phyloP scores from a whole-genome alignment of 139 green algal genomes.

The Picochlorum sp. region DNA sequence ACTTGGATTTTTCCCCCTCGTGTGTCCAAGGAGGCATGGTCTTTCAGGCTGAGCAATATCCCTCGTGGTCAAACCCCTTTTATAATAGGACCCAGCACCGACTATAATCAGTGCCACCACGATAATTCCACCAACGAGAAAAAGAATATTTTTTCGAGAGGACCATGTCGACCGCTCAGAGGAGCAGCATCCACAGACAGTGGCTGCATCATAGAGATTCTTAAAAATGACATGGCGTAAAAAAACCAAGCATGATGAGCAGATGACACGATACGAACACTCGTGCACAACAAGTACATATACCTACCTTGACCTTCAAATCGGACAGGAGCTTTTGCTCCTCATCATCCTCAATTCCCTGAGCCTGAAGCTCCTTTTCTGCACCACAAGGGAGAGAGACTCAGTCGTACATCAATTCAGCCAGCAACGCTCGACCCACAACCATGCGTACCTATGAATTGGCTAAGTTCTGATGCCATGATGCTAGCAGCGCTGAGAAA shows the following conservation, averaged over 20 bases:
- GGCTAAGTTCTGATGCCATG: constrained; percentile 22
- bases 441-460: constrained; percentile 16
- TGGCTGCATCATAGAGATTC: neutral
- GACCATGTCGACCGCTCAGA: neutral
- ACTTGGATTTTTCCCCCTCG: neutral
- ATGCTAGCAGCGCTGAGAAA: neutral
- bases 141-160: constrained; percentile 10
- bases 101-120: constrained; percentile 10
- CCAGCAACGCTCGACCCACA: neutral
- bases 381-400: no score
- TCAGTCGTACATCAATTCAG: neutral
- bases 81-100: constrained; percentile 10
- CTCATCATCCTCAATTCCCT: constrained; percentile 29
- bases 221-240: no score
- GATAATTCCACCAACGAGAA: neutral
- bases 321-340: constrained; percentile 30
- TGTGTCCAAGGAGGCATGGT: constrained; percentile 1
- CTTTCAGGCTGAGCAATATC: constrained; percentile 1
- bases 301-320: constrained; percentile 21
- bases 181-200: constrained; percentile 17
- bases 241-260: neutral
- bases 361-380: constrained; percentile 28
- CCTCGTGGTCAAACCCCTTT: neutral
- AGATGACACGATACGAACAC: neutral
- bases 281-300: neutral